Base-by-base conservation (phyloP, 2,329 filamentous ascomycete genomes). In the Neocucurbitaria cava region DNA sequence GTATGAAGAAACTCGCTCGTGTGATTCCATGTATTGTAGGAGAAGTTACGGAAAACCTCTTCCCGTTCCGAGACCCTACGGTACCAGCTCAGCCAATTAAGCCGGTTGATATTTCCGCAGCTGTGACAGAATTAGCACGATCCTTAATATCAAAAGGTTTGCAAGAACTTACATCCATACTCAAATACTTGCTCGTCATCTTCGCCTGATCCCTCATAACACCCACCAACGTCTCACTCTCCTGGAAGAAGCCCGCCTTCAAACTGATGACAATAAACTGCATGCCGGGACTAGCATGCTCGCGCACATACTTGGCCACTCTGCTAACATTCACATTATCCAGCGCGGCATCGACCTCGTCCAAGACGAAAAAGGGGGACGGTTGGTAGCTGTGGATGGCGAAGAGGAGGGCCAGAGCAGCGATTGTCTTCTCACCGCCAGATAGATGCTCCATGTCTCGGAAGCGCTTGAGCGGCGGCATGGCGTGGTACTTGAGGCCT, bases 381-480 rank as follows among this genome's bases (percentile, higher is more conserved):
- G 95, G 94, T 73, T 97, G 93, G 80, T 94, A 99, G 55, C 89
- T 93, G 80, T 99, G 95, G 52, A 99, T 93, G 20, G 95, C 95
- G 74, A 99, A 99, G 4, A 99, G 84, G 36, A 99, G 83, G n/a
- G 95, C 95, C 35, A 99, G 82, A 13, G 95, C 95, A 1, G 95
- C 95, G 89, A 99, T 99, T 0, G 95, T 99, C 83, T 99, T 99
- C 79, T 99, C 95, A 51, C 95, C 95, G 68, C 95, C 95, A 1
- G 92, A 96, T 9, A 99, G 82, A 74, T 97, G 95, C 76, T 99
- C 95, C 95, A 99, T 99, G 76, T 99, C 96, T 67, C 95, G 87
- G 85, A 99, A 99, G 41, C 95, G 92, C 80, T 99, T 99, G 59
- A 97, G 86, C 1, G 95, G 95, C 18, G 95, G 95, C 93, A 98